Conservation (phyloP, 208 protist genomes). For the Herpetomonas tarakana region DNA sequence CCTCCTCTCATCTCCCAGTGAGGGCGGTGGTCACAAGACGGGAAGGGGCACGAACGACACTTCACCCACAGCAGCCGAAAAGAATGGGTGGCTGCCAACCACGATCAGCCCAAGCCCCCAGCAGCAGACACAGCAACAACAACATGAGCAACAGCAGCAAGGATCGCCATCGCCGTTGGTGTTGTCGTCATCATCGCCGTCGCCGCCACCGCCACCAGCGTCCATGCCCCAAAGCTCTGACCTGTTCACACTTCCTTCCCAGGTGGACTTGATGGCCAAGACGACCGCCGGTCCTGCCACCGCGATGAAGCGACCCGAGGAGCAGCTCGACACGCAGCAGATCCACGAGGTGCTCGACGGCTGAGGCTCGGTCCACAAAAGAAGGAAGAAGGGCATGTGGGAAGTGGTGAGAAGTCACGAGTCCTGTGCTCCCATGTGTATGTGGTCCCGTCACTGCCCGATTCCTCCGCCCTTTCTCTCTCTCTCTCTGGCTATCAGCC, state of each 20-base stretch:
- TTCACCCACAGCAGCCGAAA: slow-evolving; percentile 25
- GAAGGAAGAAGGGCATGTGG: too few species aligned
- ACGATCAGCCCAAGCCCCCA: background rate
- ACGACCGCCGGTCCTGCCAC: slow-evolving; percentile 13
- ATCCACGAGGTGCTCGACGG: slow-evolving; percentile 7
- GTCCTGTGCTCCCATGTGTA: too few species aligned
- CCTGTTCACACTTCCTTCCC: background rate
- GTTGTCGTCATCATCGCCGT: too few species aligned
- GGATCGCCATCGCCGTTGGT: background rate
- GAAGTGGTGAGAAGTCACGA: too few species aligned
- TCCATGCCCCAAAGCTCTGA: background rate
- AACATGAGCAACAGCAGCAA: background rate
- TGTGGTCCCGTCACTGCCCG: too few species aligned
- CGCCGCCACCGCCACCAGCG: too few species aligned
- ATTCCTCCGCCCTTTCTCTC: too few species aligned
- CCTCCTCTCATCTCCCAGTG: slow-evolving; percentile 51
- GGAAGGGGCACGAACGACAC: slow-evolving; percentile 26
- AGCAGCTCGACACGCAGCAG: slow-evolving; percentile 44
- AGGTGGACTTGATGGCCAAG: slow-evolving; percentile 10
- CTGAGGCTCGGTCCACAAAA: too few species aligned
- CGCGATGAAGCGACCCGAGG: slow-evolving; percentile 29
- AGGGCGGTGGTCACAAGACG: too few species aligned
- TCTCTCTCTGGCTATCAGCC: too few species aligned
- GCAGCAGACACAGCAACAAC: background rate
- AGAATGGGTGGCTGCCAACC: background rate